A percentile compares a stretch with the other conserved stretches of the same genome.
Conservation (phyloP, 2,329 filamentous ascomycete species). For the Verticillium dahliae region DNA sequence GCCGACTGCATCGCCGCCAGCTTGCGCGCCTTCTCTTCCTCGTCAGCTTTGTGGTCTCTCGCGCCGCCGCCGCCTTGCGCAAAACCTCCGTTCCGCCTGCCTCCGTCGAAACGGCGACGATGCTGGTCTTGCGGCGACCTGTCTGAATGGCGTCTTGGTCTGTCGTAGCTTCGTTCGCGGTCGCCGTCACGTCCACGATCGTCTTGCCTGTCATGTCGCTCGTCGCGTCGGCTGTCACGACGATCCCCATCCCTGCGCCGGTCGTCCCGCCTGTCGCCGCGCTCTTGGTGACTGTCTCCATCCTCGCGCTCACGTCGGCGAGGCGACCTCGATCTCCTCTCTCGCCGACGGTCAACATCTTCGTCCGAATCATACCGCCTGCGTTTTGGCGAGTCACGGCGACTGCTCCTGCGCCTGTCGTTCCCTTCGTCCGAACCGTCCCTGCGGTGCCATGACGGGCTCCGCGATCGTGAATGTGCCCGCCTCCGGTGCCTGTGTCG, state of each 20-base stretch:
- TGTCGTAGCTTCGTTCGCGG: background rate
- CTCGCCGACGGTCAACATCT: constrained; percentile 10
- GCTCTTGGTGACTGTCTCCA: constrained; percentile 1
- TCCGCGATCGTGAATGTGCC: constrained; percentile 39
- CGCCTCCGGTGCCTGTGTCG: constrained; percentile 32
- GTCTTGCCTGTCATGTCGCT: constrained; percentile 14
- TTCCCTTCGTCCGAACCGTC: constrained; percentile 21
- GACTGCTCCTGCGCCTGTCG: constrained; percentile 15
- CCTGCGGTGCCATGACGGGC: constrained; percentile 24
- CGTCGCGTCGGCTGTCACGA: constrained; percentile 14
- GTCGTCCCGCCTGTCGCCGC: constrained; percentile 1
- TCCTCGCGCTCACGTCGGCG: constrained; percentile 8
- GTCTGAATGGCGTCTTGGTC: constrained; percentile 6
- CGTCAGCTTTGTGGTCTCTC: constrained; percentile 23
- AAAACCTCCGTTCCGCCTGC: constrained; percentile 11
- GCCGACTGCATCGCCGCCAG: constrained; percentile 69
- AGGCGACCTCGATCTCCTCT: constrained; percentile 9
- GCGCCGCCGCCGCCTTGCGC: constrained; percentile 8
- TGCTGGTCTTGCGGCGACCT: constrained; percentile 12
- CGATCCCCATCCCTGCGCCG: background rate
- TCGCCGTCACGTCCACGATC: constrained; percentile 15
- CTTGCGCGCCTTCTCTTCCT: constrained; percentile 58
- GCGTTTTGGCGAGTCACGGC: constrained; percentile 14
- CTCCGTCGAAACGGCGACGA: constrained; percentile 9
- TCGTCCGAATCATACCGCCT: constrained; percentile 13